Evolutionary conservation across 208 protist species (phyloP), one percentile per base, ranked within the genome.

Genomic region (Porcisia hertigi): DNA sequence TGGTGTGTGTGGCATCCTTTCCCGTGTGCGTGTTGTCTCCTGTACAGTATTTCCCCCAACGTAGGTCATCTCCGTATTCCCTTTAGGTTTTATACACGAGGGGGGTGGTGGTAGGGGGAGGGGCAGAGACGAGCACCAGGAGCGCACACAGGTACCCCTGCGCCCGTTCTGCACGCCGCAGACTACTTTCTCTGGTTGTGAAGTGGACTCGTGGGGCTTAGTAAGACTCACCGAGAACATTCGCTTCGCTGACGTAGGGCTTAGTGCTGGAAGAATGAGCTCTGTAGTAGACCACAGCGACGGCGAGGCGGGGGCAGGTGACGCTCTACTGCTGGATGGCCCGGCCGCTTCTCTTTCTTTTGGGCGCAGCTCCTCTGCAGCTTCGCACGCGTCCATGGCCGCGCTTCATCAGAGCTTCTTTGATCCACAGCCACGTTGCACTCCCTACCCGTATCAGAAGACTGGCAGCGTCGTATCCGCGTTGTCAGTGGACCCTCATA

Each of bases 381-480:
- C 57, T 41, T 81, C 77, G 11, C 62, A 47, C 34, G n/a, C 71
- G 45, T 76, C 76, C 41, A 58, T 82, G 2, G 72, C 77, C 2
- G 74, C 73, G 23, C 57, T 82, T 7, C n/a, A 71, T n/a, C 78
- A 82, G 53, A 82, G 67, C 54, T 82, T 82, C 45, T 54, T 82
- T 23, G 78, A 82, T n/a, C 2, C 9, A 69, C 59, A 39, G 30
- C 72, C 16, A 20, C 72, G 45, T 20, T 30, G 49, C 71, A 41
- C 63, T 74, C 34, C 54, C 36, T 12, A 8, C 11, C 16, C 57
- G 2, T 67, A 66, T 54, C 23, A 55, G 18, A 20, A 43, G 7
- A 45, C 54, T 4, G 25, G 34, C 54, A 73, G 55, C 12, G 70
- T 25, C 55, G 53, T 20, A 63, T 20, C 70, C 34, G 67, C 9